Base-by-base conservation (phyloP, 768 basidiomycete species). In the Leccinum uliginosum region DNA sequence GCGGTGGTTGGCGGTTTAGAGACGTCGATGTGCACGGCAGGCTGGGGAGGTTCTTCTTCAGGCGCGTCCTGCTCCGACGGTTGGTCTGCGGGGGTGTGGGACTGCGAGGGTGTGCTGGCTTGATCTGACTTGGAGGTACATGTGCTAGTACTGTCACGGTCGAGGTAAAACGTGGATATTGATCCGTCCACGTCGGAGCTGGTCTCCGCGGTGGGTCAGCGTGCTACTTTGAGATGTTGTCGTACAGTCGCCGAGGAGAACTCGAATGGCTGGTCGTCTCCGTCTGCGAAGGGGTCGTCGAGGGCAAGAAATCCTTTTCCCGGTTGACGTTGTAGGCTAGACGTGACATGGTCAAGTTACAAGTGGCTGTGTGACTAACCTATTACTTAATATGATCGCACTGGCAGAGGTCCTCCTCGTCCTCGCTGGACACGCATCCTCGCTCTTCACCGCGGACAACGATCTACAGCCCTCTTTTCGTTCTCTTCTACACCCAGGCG, bases 311-410 rank as follows among this genome's bases (percentile, higher is more conserved):
- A 68, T 38, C 10, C 64, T 61, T 53, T 71, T 69, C 47, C 66
- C 66, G 27, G 63, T 14, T 34, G 32, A 34, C 32, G 32, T 52
- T 63, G 51, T 9, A 44, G 30, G 21, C 30, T 24, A 35, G 56
- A 63, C 46, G 29, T 29, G 66, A 46, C 61, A 62, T 71, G n/a
- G 17, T 27, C 27, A 8, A 34, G 32, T 34, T 34, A 14, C 14
- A 34, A 34, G 32, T 34, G 32, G 32, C 32, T 34, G 32, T 34
- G 29, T 29, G 29, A 10, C 29, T n/a, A n/a, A n/a, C n/a, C n/a
- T n/a, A n/a, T n/a, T n/a, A n/a, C n/a, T n/a, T n/a, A n/a, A n/a
- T 10, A 29, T 95, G 93, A 90, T 95, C 61, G 87, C 92, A 63
- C n/a, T n/a, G n/a, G n/a, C 9, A 29, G 94, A 96, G 73, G 76